phyloP scores from a whole-genome alignment of 345 rosid genomes.

The Excoecaria cochinchinensis region DNA sequence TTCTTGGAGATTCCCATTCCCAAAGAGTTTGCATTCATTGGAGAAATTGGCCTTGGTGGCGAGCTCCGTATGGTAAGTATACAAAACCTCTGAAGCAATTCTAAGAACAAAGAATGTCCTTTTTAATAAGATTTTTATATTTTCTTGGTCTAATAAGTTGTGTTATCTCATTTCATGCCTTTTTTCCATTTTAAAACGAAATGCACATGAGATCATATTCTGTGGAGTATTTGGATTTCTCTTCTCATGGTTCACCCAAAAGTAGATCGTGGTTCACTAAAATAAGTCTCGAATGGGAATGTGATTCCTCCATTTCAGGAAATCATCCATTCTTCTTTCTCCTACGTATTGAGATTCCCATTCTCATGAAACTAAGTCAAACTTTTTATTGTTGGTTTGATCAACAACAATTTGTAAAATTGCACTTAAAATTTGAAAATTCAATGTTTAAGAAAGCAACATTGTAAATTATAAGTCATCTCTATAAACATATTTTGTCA shows the following conservation, averaged over 20 bases:
- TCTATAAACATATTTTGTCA: neutral
- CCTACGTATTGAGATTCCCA: neutral
- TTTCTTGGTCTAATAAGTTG: neutral
- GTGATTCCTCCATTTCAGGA: neutral
- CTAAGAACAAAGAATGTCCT: neutral
- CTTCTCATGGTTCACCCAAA: neutral
- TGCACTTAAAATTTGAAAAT: neutral
- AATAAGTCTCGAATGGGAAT: neutral
- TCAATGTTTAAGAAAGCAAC: neutral
- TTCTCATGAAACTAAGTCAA: neutral
- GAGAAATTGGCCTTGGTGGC: conserved; percentile 85
- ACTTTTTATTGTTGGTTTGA: neutral
- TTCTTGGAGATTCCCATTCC: conserved; percentile 94
- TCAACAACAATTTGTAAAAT: neutral
- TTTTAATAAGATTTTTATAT: neutral
- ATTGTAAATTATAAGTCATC: neutral
- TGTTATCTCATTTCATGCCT: neutral
- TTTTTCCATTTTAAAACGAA: too few relatives aligned
- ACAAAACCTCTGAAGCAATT: neutral
- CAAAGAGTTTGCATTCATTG: conserved; percentile 69
- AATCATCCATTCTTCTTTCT: neutral
- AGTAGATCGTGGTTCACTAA: neutral
- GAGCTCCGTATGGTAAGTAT: conserved; percentile 72
- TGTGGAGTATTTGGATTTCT: neutral
- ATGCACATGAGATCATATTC: neutral